Evolutionary conservation across 768 basidiomycete species (phyloP).

Genomic region (Infundibulicybe gibba): DNA sequence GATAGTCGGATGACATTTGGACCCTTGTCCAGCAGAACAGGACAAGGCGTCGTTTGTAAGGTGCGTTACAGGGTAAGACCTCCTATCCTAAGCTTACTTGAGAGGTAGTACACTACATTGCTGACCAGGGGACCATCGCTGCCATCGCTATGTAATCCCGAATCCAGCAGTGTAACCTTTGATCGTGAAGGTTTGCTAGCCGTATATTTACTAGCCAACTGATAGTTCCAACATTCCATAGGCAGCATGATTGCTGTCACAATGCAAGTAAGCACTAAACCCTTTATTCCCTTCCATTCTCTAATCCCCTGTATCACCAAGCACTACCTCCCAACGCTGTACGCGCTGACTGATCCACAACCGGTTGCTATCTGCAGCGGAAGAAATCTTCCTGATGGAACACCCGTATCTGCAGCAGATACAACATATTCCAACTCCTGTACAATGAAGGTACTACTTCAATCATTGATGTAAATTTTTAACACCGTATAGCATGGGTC

Average conservation of each 20-base stretch:
- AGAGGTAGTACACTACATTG: slow-evolving; percentile 36
- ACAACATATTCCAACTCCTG: slow-evolving; percentile 67
- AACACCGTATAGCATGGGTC: slow-evolving; percentile 56
- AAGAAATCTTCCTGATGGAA: slow-evolving; percentile 51
- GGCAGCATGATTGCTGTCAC: slow-evolving; percentile 64
- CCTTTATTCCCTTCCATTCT: not conserved
- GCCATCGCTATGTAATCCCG: slow-evolving; percentile 54
- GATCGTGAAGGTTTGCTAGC: slow-evolving; percentile 55
- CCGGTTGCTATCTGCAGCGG: slow-evolving; percentile 72
- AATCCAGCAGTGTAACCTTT: slow-evolving; percentile 65
- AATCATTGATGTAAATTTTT: not conserved
- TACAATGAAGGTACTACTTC: slow-evolving; percentile 66
- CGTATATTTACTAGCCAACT: not conserved
- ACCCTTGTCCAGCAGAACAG: slow-evolving; percentile 34
- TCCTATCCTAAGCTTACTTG: not conserved
- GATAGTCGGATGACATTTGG: slow-evolving; percentile 77
- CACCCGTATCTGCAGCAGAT: slow-evolving; percentile 37
- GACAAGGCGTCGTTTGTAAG: slow-evolving; percentile 52
- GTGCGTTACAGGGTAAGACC: slow-evolving; percentile 23
- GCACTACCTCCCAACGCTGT: slow-evolving; percentile 73
- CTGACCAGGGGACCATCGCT: slow-evolving; percentile 34
- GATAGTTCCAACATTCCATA: slow-evolving; percentile 17
- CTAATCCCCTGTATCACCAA: slow-evolving; percentile 17
- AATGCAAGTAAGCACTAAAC: slow-evolving; percentile 48
- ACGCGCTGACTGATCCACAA: slow-evolving; percentile 58